These are phyloP conservation scores for Ceratocystis colombiana DNA, from an alignment of 2,329 filamentous ascomycete genomes.

Conservation along the genomic window DNA sequence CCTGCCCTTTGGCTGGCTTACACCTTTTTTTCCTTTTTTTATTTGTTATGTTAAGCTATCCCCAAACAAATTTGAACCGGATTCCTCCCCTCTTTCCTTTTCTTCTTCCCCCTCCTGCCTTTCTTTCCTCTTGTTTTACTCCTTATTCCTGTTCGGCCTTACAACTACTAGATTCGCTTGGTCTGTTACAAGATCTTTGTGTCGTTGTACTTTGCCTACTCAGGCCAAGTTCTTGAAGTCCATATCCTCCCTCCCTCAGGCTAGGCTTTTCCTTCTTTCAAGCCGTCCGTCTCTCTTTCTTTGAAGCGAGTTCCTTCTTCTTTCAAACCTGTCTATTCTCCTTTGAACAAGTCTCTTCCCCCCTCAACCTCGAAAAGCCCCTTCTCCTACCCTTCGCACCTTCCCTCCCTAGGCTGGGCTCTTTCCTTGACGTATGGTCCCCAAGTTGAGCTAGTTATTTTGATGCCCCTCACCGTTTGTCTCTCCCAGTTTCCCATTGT, in stretches of 20 bases:
- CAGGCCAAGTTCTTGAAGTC: background rate
- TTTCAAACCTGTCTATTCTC: too few species aligned
- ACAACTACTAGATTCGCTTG: background rate
- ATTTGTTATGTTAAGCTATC: background rate
- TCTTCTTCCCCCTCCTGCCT: background rate
- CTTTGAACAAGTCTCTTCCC: too few species aligned
- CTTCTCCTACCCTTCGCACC: background rate
- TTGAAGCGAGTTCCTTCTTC: too few species aligned
- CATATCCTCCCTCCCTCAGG: background rate
- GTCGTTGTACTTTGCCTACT: background rate
- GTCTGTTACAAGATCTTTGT: background rate
- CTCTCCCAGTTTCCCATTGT: slow-evolving; percentile 2
- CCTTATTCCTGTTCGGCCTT: background rate
- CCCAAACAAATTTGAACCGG: background rate
- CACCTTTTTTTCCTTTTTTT: background rate
- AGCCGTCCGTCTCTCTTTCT: too few species aligned
- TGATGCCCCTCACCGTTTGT: background rate
- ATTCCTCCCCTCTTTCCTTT: background rate
- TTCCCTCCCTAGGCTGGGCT: background rate
- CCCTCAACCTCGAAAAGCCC: too few species aligned
- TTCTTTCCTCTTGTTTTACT: background rate
- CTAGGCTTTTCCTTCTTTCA: too few species aligned
- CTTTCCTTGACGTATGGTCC: background rate
- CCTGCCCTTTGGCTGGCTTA: background rate
- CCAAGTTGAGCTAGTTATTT: background rate